Conservation (phyloP, 2,329 filamentous ascomycete genomes). For the Aureobasidium sp. region DNA sequence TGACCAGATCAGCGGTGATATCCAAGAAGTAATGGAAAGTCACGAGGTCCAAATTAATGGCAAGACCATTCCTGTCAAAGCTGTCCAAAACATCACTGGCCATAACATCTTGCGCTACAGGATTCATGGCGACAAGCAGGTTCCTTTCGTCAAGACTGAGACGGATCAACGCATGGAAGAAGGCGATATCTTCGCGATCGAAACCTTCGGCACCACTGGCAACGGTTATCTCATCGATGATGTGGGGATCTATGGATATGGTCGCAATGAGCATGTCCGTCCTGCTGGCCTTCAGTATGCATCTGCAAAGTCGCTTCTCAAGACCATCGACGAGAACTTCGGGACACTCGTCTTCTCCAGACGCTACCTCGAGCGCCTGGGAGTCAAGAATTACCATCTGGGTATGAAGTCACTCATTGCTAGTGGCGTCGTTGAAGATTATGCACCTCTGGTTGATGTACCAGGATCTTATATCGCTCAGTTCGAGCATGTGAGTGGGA, state of each 20-base stretch:
- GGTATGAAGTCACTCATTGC: conserved; percentile 84
- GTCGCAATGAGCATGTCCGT: conserved; percentile 62
- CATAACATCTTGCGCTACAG: conserved; percentile 85
- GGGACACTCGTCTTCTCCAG: conserved; percentile 86
- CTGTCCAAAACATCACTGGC: conserved; percentile 63
- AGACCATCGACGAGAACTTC: conserved; percentile 93
- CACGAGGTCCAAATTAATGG: conserved; percentile 82
- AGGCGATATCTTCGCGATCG: conserved; percentile 89
- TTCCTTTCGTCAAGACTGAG: conserved; percentile 83
- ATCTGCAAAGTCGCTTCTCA: conserved; percentile 78
- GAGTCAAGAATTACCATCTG: conserved; percentile 87
- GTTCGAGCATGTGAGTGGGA: conserved; percentile 74
- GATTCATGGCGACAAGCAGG: conserved; percentile 88
- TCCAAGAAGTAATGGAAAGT: conserved; percentile 90
- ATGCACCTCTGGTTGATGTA: conserved; percentile 81
- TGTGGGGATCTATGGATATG: conserved; percentile 84
- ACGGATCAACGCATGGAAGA: conserved; percentile 97
- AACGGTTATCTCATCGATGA: conserved; percentile 76
- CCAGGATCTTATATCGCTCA: conserved; percentile 94
- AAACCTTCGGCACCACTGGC: conserved; percentile 91
- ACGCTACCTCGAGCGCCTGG: conserved; percentile 84
- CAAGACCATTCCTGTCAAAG: conserved; percentile 70
- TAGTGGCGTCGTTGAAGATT: conserved; percentile 78
- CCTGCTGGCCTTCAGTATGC: conserved; percentile 70
- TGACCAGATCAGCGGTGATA: conserved; percentile 72